phyloP scores from a whole-genome alignment of 345 rosid genomes.

The Punica granatum region DNA sequence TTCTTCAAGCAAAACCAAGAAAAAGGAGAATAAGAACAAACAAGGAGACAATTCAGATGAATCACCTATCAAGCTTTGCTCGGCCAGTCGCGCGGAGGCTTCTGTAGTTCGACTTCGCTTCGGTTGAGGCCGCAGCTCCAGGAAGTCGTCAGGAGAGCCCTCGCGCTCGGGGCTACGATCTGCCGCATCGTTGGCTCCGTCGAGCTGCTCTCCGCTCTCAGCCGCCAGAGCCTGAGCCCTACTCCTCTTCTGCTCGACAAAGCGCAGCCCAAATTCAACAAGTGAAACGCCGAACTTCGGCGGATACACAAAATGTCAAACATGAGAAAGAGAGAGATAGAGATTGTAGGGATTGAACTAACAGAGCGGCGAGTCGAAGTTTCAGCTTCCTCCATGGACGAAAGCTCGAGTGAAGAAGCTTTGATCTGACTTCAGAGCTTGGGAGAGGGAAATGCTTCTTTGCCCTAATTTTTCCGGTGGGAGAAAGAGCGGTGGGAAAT shows the following conservation, averaged over 20 bases:
- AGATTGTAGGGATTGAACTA: slow-evolving; percentile 21
- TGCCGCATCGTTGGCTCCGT: slow-evolving; percentile 44
- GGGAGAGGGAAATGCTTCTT: not conserved
- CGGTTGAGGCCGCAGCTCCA: slow-evolving; percentile 56
- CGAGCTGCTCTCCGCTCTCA: slow-evolving; percentile 29
- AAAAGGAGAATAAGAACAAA: not conserved
- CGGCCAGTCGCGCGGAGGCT: slow-evolving; percentile 18
- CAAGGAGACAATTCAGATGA: not conserved
- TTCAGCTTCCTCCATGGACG: slow-evolving; percentile 50
- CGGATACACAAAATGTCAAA: not conserved
- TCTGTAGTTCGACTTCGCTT: slow-evolving; percentile 49
- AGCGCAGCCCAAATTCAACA: not conserved
- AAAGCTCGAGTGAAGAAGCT: not conserved
- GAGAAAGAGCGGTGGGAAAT: not conserved
- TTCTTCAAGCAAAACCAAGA: not conserved
- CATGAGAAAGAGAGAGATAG: slow-evolving; percentile 2
- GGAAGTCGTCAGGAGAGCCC: slow-evolving; percentile 53
- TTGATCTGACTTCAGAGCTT: too few species aligned
- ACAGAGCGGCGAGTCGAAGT: slow-evolving; percentile 34
- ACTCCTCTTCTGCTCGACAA: slow-evolving; percentile 45
- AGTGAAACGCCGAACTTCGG: not conserved
- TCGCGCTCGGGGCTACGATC: slow-evolving; percentile 52
- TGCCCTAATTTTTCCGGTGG: not conserved
- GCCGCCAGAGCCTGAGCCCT: slow-evolving; percentile 29
- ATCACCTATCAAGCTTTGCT: slow-evolving; percentile 65